phyloP scores from a whole-genome alignment of 306 rosid species.

The Quercus suber region DNA sequence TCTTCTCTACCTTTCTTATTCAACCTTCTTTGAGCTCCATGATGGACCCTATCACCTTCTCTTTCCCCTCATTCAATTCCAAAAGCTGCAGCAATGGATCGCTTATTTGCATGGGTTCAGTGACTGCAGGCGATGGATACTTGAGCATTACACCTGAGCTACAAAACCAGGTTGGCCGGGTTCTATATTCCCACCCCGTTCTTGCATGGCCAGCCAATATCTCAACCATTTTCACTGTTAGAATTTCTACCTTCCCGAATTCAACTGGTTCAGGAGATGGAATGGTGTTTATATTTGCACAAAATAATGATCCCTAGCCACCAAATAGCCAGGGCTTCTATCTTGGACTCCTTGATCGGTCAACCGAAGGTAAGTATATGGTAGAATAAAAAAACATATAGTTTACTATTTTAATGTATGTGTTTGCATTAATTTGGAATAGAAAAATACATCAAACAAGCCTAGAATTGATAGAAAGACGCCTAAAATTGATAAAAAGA shows the following conservation, averaged over 20 bases:
- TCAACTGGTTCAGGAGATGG: constrained; percentile 51
- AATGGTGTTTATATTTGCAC: constrained; percentile 49
- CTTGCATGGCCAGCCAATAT: constrained; percentile 51
- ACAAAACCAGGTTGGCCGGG: constrained; percentile 44
- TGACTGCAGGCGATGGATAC: constrained; percentile 33
- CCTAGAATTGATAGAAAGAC: too few species aligned
- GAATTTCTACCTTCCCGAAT: constrained; percentile 40
- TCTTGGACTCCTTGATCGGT: constrained; percentile 47
- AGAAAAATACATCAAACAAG: too few species aligned
- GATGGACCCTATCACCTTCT: constrained; percentile 27
- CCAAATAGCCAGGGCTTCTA: constrained; percentile 46
- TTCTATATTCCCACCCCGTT: constrained; percentile 36
- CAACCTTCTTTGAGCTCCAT: constrained; percentile 23
- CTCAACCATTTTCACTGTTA: constrained; percentile 47
- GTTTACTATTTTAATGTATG: background rate
- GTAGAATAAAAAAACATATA: background rate
- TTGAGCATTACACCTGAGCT: constrained; percentile 53
- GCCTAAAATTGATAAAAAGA: too few species aligned
- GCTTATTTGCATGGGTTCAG: constrained; percentile 56
- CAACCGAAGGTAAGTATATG: constrained; percentile 39
- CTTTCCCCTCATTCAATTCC: constrained; percentile 41
- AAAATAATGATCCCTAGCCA: constrained; percentile 46
- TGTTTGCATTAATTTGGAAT: too few species aligned
- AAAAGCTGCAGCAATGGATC: constrained; percentile 45
- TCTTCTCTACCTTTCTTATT: constrained; percentile 21